phyloP scores from a whole-genome alignment of 805 yeast genomes.

The Diddensiella caesifluorescens region DNA sequence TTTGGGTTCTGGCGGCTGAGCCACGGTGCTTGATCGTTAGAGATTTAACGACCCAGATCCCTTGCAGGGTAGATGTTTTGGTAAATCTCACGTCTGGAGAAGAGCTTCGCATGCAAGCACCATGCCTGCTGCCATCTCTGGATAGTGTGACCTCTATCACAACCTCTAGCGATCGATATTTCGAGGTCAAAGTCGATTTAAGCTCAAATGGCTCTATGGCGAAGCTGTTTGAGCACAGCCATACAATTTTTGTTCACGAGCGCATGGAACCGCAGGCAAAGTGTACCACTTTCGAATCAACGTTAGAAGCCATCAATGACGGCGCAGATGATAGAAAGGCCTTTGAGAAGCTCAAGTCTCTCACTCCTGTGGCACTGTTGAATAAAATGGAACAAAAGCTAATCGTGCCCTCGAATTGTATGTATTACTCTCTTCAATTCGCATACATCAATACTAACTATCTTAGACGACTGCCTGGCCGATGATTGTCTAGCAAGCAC shows the following conservation, averaged over 20 bases:
- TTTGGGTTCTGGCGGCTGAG: slow-evolving; percentile 83
- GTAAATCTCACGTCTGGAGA: slow-evolving; percentile 39
- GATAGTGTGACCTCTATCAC: slow-evolving; percentile 44
- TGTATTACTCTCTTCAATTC: too few relatives aligned
- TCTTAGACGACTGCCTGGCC: too few relatives aligned
- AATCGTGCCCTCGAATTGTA: not conserved
- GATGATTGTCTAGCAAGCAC: not conserved
- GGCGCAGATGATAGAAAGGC: not conserved
- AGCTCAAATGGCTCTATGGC: slow-evolving; percentile 11
- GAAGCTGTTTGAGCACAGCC: slow-evolving; percentile 8
- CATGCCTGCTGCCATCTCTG: slow-evolving; percentile 64
- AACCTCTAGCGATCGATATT: slow-evolving; percentile 46
- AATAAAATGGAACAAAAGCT: not conserved
- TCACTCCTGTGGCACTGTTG: not conserved
- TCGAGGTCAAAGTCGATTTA: slow-evolving; percentile 47
- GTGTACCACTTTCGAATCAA: too few relatives aligned
- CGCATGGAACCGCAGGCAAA: too few relatives aligned
- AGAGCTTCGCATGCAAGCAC: slow-evolving; percentile 41
- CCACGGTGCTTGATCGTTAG: slow-evolving; percentile 75
- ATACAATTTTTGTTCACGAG: slow-evolving; percentile 10
- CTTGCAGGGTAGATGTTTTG: slow-evolving; percentile 45
- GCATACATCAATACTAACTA: too few relatives aligned
- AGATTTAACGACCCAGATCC: slow-evolving; percentile 56
- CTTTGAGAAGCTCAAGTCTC: not conserved
- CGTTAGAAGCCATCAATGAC: slow-evolving; percentile 2